Evolutionary conservation across 306 rosid genomes (phyloP), one percentile per base, ranked within the genome.

Genomic region (Quercus wislizeni): DNA sequence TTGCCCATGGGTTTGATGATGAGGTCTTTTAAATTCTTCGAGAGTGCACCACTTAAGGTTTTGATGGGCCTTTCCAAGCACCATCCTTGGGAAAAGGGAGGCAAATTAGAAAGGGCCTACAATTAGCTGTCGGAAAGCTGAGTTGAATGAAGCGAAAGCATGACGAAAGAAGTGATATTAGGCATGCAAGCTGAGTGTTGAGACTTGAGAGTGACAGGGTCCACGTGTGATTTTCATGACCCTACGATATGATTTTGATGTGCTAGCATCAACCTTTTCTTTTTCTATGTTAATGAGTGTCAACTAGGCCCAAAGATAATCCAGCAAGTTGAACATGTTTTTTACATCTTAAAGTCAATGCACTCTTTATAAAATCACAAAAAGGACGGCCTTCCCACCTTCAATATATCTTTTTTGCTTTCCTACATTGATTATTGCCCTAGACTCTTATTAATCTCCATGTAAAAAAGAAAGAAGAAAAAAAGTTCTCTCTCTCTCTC

Each of bases 191-290:
- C 76, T 81, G 73, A 82, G 88, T 74, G 43, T 76, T 71, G 90
- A 88, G 91, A 84, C 82, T 31, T 71, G 91, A 88, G 91, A 84
- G 84, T 31, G 93, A 90, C 86, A 87, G 78, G 87, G 91, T 91
- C 94, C 94, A 85, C 92, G 88, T 91, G 92, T 88, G 91, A 82
- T 79, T 80, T 90, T 84, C 27, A 46, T 84, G 82, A 70, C 93
- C 94, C 90, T 83, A 86, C 85, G 87, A 83, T 84, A 84, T 82
- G 83, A 87, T 87, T 74, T 88, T 75, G 80, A 80, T 79, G 82
- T 81, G 82, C 76, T 75, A 80, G 74, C 69, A 74, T 87, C 82
- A 86, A 87, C 73, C 75, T 62, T 63, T 75, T 35, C 63, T 77
- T 63, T 78, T 70, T 80, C 87, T 86, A 79, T 86, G 88, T 76